Percentiles rank a stretch among this genome's conserved stretches.
These are phyloP conservation scores for Neurospora tetrasperma DNA, from an alignment of 495 filamentous ascomycete genomes.

Conservation along the genomic window DNA sequence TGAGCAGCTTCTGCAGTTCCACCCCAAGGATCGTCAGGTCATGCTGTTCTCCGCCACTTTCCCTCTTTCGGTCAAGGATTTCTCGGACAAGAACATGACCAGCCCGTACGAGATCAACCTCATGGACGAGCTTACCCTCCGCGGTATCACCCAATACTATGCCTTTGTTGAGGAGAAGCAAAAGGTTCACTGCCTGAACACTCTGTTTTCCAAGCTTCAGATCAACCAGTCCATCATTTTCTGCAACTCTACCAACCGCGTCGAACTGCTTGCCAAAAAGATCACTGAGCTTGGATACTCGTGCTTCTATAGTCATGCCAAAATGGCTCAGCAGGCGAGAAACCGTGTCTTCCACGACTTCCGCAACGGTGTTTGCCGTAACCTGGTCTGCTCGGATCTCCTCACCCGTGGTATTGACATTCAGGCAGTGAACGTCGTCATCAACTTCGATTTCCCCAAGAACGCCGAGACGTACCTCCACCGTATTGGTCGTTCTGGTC, in stretches of 20 bases:
- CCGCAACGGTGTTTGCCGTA: conserved; percentile 92
- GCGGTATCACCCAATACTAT: conserved; percentile 98
- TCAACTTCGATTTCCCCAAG: conserved; percentile 99
- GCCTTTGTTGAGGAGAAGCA: conserved; percentile 99
- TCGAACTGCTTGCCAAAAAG: conserved; percentile 96
- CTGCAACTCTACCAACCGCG: conserved; percentile 97
- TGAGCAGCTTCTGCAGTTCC: conserved; percentile 85
- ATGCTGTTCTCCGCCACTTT: conserved; percentile 99
- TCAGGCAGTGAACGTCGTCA: conserved; percentile 98
- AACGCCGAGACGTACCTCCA: conserved; percentile 99
- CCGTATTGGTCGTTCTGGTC: conserved; percentile 93
- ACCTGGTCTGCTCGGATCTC: conserved; percentile 95
- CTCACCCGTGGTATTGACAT: conserved; percentile 99
- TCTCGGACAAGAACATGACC: conserved; percentile 96
- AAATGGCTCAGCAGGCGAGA: conserved; percentile 94
- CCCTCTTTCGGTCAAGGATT: conserved; percentile 87
- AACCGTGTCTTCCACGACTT: conserved; percentile 99
- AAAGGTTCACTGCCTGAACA: conserved; percentile 98
- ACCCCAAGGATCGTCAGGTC: conserved; percentile 92
- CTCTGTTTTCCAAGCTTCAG: conserved; percentile 94
- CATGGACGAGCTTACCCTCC: conserved; percentile 97
- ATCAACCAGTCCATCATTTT: conserved; percentile 99
- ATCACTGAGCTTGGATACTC: conserved; percentile 98
- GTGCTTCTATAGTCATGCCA: conserved; percentile 98
- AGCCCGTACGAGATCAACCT: conserved; percentile 97